phyloP scores from a whole-genome alignment of 805 yeast species.

The Lachancea sp. region DNA sequence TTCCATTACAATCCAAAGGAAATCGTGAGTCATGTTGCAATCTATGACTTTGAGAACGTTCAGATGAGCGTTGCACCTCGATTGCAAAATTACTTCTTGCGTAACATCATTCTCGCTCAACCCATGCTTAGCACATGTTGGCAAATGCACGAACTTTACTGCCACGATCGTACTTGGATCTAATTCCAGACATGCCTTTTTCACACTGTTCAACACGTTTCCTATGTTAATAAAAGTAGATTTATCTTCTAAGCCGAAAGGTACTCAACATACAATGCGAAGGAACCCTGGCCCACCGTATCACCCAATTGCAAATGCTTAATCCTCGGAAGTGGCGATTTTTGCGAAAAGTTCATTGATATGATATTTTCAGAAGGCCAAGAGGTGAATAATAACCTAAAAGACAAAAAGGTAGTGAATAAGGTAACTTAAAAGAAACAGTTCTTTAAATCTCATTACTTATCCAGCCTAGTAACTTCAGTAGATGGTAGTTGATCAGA shows the following conservation, averaged over 20 bases:
- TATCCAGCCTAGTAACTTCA: no score
- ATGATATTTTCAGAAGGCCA: not conserved
- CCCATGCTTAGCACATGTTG: constrained; percentile 33
- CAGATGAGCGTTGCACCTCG: constrained; percentile 50
- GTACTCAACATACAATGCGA: constrained; percentile 43
- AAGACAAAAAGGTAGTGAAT: no score
- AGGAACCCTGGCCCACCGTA: constrained; percentile 62
- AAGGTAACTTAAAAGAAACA: no score
- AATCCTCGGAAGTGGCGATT: constrained; percentile 39
- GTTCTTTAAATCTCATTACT: no score
- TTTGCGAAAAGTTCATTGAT: constrained; percentile 37
- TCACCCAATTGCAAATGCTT: constrained; percentile 42
- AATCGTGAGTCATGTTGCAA: constrained; percentile 47
- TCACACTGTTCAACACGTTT: constrained; percentile 35
- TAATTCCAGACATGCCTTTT: constrained; percentile 39
- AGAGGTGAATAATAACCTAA: no score
- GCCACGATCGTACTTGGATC: constrained; percentile 43
- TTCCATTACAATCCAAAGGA: constrained; percentile 64
- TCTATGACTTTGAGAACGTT: constrained; percentile 52
- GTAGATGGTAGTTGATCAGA: no score
- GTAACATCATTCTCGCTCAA: constrained; percentile 38
- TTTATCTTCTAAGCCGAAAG: no score
- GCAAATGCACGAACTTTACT: constrained; percentile 48
- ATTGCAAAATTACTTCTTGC: constrained; percentile 54
- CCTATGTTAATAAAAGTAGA: no score